Percentiles rank a stretch among this genome's conserved stretches.
phyloP scores from a whole-genome alignment of 2,329 filamentous ascomycete genomes.

The Pezizomycotina sp. region DNA sequence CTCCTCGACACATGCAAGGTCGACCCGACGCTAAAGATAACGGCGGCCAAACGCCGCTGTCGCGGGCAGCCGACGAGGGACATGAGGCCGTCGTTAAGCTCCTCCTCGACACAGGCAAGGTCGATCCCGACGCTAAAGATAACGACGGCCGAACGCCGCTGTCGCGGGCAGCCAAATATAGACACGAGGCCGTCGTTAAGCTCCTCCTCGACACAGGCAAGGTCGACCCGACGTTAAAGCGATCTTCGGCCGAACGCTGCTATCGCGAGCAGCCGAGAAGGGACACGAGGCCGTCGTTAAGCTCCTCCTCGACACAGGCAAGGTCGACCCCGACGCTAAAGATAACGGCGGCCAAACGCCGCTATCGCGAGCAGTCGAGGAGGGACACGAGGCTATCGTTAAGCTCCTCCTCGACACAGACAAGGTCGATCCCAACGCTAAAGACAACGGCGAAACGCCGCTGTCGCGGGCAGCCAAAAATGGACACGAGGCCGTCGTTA shows the following conservation, averaged over 20 bases:
- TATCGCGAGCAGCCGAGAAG: constrained; percentile 7
- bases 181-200: constrained; percentile 3
- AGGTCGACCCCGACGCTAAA: constrained; percentile 8
- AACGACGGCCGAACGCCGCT: constrained; percentile 13
- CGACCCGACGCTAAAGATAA: constrained; percentile 9
- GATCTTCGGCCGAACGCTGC: constrained; percentile 7
- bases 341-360: neutral
- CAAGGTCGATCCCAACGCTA: constrained; percentile 4
- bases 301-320: constrained; percentile 1
- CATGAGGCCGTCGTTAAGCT: constrained; percentile 11
- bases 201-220: constrained; percentile 12
- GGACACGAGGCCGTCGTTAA: constrained; percentile 9
- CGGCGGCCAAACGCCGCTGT: constrained; percentile 18
- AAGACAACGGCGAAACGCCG: constrained; percentile 14
- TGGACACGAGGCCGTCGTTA: constrained; percentile 9
- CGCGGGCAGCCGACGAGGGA: constrained; percentile 14
- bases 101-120: constrained; percentile 4
- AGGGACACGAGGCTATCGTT: constrained; percentile 15
- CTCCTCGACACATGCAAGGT: constrained; percentile 13
- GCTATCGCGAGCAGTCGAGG: constrained; percentile 1
- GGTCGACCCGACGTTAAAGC: constrained; percentile 5
- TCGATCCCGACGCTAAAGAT: constrained; percentile 7
- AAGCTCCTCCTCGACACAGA: neutral
- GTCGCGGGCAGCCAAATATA: constrained; percentile 4
- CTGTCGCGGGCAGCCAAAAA: constrained; percentile 10